These are phyloP conservation scores for Quercus parvula DNA, from an alignment of 306 rosid species.

Conservation along the genomic window DNA sequence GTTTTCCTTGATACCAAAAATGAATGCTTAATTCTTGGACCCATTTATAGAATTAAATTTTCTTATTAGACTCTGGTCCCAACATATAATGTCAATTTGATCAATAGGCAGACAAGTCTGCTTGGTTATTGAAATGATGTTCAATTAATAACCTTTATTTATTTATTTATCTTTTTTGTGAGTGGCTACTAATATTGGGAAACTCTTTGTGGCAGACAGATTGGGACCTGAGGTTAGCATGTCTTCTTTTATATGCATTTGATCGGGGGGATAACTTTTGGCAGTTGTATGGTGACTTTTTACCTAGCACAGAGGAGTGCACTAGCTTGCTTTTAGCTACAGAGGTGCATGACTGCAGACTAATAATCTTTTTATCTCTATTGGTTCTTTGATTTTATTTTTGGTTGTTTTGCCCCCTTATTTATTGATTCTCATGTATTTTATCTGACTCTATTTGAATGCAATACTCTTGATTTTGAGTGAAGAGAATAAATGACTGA, in stretches of 20 bases:
- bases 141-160: not conserved
- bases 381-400: not conserved
- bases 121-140: not conserved
- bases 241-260: constrained; percentile 78
- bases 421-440: not conserved
- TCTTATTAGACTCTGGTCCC: not conserved
- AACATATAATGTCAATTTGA: not conserved
- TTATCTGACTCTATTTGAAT: not conserved
- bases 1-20: constrained; percentile 7
- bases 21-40: not conserved
- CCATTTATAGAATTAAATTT: not conserved
- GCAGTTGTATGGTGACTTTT: constrained; percentile 87
- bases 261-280: constrained; percentile 86
- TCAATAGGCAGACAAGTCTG: not conserved
- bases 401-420: not conserved
- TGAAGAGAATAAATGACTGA: not conserved
- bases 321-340: constrained; percentile 86
- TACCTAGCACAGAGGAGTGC: constrained; percentile 86
- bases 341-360: constrained; percentile 51
- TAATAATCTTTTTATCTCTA: not conserved
- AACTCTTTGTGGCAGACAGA: constrained; percentile 82
- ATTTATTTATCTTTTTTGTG: not conserved
- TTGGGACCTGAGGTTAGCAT: constrained; percentile 94
- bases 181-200: constrained; percentile 23
- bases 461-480: not conserved